These are phyloP conservation scores for Pythium folliculosum DNA, from an alignment of 352 stramenopile genomes.

Conservation along the genomic window DNA sequence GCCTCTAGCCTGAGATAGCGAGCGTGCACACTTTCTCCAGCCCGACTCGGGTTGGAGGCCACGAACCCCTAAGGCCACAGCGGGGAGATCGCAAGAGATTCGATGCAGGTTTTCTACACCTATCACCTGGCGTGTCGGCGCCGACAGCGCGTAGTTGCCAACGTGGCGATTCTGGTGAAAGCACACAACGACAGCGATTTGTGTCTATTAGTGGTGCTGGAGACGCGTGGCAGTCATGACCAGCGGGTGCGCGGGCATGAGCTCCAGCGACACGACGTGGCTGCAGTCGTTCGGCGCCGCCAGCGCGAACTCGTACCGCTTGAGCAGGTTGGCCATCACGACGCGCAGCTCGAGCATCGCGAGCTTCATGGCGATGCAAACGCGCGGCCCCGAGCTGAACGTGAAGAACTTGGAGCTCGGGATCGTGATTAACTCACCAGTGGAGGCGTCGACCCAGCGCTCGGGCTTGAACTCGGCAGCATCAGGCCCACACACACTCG, in stretches of 20 bases:
- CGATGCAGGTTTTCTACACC: too few relatives aligned
- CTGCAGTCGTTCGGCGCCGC: constrained; percentile 6
- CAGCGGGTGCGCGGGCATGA: neutral
- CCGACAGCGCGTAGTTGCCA: too few relatives aligned
- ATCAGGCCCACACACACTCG: constrained; percentile 22
- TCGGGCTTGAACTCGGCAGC: constrained; percentile 62
- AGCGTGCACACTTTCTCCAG: too few relatives aligned
- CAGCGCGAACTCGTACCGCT: constrained; percentile 15
- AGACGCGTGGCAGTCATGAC: neutral
- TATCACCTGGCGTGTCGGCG: too few relatives aligned
- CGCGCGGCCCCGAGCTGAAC: constrained; percentile 44
- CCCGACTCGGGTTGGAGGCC: too few relatives aligned
- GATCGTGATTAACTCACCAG: neutral
- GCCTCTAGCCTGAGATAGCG: too few relatives aligned
- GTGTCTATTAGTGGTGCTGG: too few relatives aligned
- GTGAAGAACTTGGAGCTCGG: constrained; percentile 29
- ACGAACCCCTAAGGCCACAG: too few relatives aligned
- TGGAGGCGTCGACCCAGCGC: constrained; percentile 58
- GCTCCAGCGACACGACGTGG: constrained; percentile 7
- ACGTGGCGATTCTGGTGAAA: too few relatives aligned
- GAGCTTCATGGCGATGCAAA: constrained; percentile 49
- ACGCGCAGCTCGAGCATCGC: constrained; percentile 50
- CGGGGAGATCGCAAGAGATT: too few relatives aligned
- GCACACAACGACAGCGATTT: too few relatives aligned
- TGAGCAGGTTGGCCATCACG: constrained; percentile 16